phyloP scores from a whole-genome alignment of 208 protist species.

The Wallacemonas collosoma region DNA sequence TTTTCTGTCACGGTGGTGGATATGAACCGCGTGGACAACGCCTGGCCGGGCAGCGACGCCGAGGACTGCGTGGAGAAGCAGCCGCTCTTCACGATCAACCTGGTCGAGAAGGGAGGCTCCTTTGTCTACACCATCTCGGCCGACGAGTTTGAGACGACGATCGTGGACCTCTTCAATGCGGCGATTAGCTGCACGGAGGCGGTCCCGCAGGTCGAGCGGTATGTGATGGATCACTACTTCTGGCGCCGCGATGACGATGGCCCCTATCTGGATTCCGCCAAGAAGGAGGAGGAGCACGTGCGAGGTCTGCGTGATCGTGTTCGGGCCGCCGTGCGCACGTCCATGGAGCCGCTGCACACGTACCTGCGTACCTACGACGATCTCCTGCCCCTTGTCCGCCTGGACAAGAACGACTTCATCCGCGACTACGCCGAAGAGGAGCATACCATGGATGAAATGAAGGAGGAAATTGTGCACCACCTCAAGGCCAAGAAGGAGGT shows the following conservation, averaged over 20 bases:
- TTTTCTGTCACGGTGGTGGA: conserved; percentile 88
- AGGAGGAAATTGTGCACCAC: conserved; percentile 91
- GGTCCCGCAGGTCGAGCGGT: conserved; percentile 93
- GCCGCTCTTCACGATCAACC: conserved; percentile 91
- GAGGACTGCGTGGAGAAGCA: conserved; percentile 94
- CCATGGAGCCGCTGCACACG: conserved; percentile 81
- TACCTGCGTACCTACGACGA: conserved; percentile 92
- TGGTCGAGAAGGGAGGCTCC: conserved; percentile 75
- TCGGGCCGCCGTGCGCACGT: conserved; percentile 49
- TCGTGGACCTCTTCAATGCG: conserved; percentile 88
- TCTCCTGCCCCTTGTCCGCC: conserved; percentile 85
- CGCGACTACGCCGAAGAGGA: conserved; percentile 78
- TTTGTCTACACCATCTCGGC: conserved; percentile 92
- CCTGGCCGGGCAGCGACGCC: conserved; percentile 91
- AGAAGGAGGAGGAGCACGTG: conserved; percentile 86
- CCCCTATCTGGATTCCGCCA: conserved; percentile 90
- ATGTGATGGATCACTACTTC: conserved; percentile 95
- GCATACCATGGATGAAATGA: conserved; percentile 91
- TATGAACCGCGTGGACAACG: conserved; percentile 90
- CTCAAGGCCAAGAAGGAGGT: conserved; percentile 88
- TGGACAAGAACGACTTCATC: conserved; percentile 90
- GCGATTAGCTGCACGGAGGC: conserved; percentile 90
- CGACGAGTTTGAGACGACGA: conserved; percentile 82
- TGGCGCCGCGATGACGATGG: conserved; percentile 91
- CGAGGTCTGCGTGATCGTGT: conserved; percentile 73